Evolutionary conservation across 2,329 filamentous ascomycete genomes (phyloP).

Genomic region (Paradendryphiella salina): DNA sequence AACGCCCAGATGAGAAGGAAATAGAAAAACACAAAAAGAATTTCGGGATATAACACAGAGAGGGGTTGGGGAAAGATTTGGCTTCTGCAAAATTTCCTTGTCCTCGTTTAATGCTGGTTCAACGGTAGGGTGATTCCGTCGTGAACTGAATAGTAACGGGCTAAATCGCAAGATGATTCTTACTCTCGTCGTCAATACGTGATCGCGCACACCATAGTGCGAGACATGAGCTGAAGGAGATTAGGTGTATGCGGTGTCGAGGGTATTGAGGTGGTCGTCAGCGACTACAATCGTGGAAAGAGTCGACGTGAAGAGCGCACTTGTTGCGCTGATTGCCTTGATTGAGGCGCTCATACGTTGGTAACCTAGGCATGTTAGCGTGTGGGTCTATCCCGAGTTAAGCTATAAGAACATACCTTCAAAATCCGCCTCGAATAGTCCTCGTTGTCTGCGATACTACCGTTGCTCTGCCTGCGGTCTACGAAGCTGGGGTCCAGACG

Average conservation of each 20-base stretch:
- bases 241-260: slow-evolving; percentile 19
- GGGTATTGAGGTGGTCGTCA: slow-evolving; percentile 18
- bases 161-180: slow-evolving; percentile 33
- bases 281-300: slow-evolving; percentile 7
- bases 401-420: slow-evolving; percentile 62
- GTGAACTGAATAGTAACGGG: slow-evolving; percentile 21
- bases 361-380: slow-evolving; percentile 39
- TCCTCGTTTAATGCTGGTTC: slow-evolving; percentile 12
- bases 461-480: slow-evolving; percentile 84
- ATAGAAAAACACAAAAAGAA: slow-evolving; percentile 4
- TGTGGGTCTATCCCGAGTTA: too few species aligned
- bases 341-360: slow-evolving; percentile 35
- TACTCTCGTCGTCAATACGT: slow-evolving; percentile 42
- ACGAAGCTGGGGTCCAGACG: slow-evolving; percentile 83
- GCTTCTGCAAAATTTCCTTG: slow-evolving; percentile 8
- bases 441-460: slow-evolving; percentile 95
- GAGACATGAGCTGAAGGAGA: slow-evolving; percentile 26
- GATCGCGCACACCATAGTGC: slow-evolving; percentile 32
- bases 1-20: slow-evolving; percentile 9
- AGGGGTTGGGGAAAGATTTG: neutral
- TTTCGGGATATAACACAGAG: slow-evolving; percentile 14
- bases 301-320: slow-evolving; percentile 11
- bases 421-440: slow-evolving; percentile 96
- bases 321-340: slow-evolving; percentile 8
- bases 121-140: slow-evolving; percentile 15